These are phyloP conservation scores for Gliomastix tumulicola DNA, from an alignment of 2,329 filamentous ascomycete genomes.

Conservation along the genomic window DNA sequence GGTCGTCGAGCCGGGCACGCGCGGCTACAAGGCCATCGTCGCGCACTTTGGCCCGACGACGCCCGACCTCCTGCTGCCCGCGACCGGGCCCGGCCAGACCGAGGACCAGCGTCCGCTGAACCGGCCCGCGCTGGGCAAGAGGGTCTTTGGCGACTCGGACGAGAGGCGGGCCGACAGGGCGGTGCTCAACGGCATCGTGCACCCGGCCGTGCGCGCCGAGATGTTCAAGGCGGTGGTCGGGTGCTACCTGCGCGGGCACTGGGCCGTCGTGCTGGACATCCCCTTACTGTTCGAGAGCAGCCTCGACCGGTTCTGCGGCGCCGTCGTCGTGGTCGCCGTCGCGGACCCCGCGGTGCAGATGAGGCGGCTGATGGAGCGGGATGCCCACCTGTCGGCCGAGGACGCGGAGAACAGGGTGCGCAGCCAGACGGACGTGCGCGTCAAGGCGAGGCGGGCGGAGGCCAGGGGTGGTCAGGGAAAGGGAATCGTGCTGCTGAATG, in stretches of 20 bases:
- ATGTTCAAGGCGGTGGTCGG: constrained; percentile 71
- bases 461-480: constrained; percentile 49
- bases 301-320: constrained; percentile 79
- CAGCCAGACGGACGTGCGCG: constrained; percentile 79
- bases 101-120: constrained; percentile 70
- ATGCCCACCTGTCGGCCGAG: constrained; percentile 71
- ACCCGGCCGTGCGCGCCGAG: constrained; percentile 78
- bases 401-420: constrained; percentile 82
- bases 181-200: constrained; percentile 82
- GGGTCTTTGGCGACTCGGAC: constrained; percentile 77
- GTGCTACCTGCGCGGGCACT: constrained; percentile 67
- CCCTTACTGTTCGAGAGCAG: constrained; percentile 86
- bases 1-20: constrained; percentile 87
- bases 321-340: constrained; percentile 82
- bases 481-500: constrained; percentile 88
- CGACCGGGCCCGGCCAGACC: constrained; percentile 54
- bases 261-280: constrained; percentile 90
- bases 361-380: constrained; percentile 64
- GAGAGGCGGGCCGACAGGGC: constrained; percentile 65
- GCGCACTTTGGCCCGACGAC: constrained; percentile 74
- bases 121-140: constrained; percentile 72
- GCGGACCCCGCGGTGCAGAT: constrained; percentile 77
- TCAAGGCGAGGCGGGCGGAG: constrained; percentile 73
- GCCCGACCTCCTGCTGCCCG: constrained; percentile 69
- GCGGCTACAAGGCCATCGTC: constrained; percentile 77